phyloP scores from a whole-genome alignment of 164 flowering plant species.

The Stephania cephalantha region DNA sequence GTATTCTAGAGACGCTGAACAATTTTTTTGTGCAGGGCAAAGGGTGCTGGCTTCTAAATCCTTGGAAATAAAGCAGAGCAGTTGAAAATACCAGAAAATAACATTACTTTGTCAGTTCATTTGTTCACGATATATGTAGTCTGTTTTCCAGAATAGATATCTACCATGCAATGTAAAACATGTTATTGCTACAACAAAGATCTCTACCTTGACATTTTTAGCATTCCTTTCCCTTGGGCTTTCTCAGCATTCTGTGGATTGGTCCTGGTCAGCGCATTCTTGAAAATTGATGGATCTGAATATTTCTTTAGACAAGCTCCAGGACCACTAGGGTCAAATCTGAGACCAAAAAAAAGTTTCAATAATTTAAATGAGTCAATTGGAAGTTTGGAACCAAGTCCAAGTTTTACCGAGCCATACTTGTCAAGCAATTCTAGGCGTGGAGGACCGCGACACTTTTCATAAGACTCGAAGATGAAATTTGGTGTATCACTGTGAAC shows the following conservation, averaged over 20 bases:
- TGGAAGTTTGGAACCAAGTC: neutral
- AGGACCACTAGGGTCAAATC: slow-evolving; percentile 82
- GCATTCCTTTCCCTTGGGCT: slow-evolving; percentile 39
- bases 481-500: slow-evolving; percentile 57
- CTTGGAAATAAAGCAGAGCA: neutral
- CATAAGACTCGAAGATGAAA: slow-evolving; percentile 73
- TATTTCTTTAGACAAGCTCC: slow-evolving; percentile 86
- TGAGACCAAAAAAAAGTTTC: slow-evolving; percentile 23
- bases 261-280: slow-evolving; percentile 31
- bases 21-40: neutral
- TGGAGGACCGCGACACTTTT: slow-evolving; percentile 73
- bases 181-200: neutral
- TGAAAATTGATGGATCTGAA: slow-evolving; percentile 81
- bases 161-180: neutral
- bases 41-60: neutral
- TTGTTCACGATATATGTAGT: neutral
- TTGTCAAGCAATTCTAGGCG: slow-evolving; percentile 71
- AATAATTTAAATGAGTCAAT: slow-evolving; percentile 3
- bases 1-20: neutral
- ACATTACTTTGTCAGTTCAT: neutral
- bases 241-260: slow-evolving; percentile 27
- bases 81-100: neutral
- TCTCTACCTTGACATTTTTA: slow-evolving; percentile 48
- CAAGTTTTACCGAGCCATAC: slow-evolving; percentile 27
- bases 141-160: neutral